Evolutionary conservation across 148 eudicot genomes (phyloP).

Genomic region (Suaeda aralocaspica): DNA sequence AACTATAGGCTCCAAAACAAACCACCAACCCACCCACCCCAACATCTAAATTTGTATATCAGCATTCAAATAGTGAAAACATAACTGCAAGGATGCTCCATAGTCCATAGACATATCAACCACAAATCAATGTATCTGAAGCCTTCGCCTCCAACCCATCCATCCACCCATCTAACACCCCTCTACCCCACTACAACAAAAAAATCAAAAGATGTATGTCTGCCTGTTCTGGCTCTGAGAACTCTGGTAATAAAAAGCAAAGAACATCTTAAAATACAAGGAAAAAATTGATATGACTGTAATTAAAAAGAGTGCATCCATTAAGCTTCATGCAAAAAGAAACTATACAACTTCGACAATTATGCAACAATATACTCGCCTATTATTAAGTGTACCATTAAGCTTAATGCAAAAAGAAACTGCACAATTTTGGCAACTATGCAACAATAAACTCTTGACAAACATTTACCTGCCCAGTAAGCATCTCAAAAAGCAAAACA

Average conservation of each 20-base stretch:
- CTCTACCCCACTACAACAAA: too few relatives aligned
- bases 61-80: neutral
- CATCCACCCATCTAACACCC: too few relatives aligned
- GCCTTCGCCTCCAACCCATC: too few relatives aligned
- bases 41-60: too few relatives aligned
- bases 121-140: too few relatives aligned
- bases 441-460: neutral
- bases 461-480: slow-evolving; percentile 68
- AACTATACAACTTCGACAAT: neutral
- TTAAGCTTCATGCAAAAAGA: neutral
- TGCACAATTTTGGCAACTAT: neutral
- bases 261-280: neutral
- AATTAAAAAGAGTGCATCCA: neutral
- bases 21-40: too few relatives aligned
- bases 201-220: too few relatives aligned
- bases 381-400: too few relatives aligned
- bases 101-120: too few relatives aligned
- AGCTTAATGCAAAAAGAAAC: neutral
- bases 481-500: slow-evolving; percentile 79
- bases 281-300: neutral
- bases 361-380: neutral
- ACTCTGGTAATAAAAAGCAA: neutral
- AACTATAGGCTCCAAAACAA: neutral
- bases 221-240: too few relatives aligned
- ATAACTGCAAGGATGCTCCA: too few relatives aligned